These are phyloP conservation scores for Tylopilus subfusipes DNA, from an alignment of 768 basidiomycete genomes.

Conservation along the genomic window DNA sequence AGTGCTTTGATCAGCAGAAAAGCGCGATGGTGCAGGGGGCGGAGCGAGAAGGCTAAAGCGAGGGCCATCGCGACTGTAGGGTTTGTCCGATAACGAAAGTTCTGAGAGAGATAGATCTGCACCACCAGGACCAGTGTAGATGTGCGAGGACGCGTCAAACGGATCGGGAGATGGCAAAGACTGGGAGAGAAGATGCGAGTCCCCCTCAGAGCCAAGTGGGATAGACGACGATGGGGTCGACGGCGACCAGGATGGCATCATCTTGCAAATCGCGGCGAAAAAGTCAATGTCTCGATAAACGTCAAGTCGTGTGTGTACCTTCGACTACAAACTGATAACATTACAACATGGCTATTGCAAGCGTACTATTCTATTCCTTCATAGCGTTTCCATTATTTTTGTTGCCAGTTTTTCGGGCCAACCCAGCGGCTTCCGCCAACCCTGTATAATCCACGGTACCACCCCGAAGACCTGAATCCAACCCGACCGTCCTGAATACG, in stretches of 20 bases:
- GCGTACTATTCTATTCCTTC: slow-evolving; percentile 10
- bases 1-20: slow-evolving; percentile 22
- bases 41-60: slow-evolving; percentile 35
- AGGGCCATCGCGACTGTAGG: slow-evolving; percentile 25
- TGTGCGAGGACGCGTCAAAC: slow-evolving; percentile 29
- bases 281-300: background rate
- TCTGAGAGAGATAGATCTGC: slow-evolving; percentile 58
- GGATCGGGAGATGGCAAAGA: slow-evolving; percentile 37
- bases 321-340: background rate
- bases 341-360: too few species aligned
- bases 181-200: slow-evolving; percentile 47
- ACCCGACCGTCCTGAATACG: slow-evolving; percentile 15
- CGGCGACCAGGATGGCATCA: slow-evolving; percentile 30
- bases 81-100: slow-evolving; percentile 43
- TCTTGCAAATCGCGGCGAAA: background rate
- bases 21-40: slow-evolving; percentile 13
- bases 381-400: slow-evolving; percentile 8
- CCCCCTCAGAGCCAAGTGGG: slow-evolving; percentile 16
- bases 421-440: slow-evolving; percentile 21
- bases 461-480: slow-evolving; percentile 21
- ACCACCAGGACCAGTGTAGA: slow-evolving; percentile 40
- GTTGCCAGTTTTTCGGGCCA: background rate
- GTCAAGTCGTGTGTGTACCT: background rate
- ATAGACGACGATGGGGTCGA: slow-evolving; percentile 32
- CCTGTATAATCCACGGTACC: slow-evolving; percentile 15